phyloP scores from a whole-genome alignment of 2,329 filamentous ascomycete species.

The Trichoderma atrobrunneum region DNA sequence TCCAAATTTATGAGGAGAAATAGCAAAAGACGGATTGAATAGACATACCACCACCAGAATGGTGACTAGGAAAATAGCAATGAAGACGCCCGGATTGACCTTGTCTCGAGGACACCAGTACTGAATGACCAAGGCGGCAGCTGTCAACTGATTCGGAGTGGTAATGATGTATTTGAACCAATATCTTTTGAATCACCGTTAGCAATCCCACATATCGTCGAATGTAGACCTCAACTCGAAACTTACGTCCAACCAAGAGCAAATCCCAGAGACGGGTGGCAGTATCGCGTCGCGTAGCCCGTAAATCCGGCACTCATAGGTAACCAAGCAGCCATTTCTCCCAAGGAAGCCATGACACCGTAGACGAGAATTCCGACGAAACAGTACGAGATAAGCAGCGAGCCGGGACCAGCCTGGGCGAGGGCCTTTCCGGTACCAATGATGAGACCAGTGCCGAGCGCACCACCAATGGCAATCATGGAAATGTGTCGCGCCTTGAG shows the following conservation, averaged over 20 bases:
- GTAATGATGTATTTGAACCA: constrained; percentile 83
- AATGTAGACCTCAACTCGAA: neutral
- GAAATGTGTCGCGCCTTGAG: constrained; percentile 55
- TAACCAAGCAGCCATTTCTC: constrained; percentile 82
- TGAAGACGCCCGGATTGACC: constrained; percentile 77
- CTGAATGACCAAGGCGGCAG: constrained; percentile 73
- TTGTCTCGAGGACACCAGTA: constrained; percentile 67
- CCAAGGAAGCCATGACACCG: constrained; percentile 76
- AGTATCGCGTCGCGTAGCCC: constrained; percentile 75
- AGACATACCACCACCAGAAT: constrained; percentile 53
- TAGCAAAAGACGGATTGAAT: neutral
- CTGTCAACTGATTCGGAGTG: constrained; percentile 81
- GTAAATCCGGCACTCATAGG: constrained; percentile 77
- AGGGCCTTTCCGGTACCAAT: constrained; percentile 62
- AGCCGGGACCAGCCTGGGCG: constrained; percentile 56
- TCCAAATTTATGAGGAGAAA: neutral
- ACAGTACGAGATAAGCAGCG: constrained; percentile 69
- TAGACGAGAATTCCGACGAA: constrained; percentile 71
- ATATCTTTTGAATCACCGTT: constrained; percentile 36
- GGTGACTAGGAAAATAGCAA: constrained; percentile 64
- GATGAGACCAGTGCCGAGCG: constrained; percentile 71
- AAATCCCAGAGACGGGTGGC: constrained; percentile 77
- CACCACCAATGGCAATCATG: constrained; percentile 70
- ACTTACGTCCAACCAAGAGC: constrained; percentile 69
- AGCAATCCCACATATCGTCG: neutral